Evolutionary conservation across 371 early-diverging fungal genomes (phyloP), one percentile per base, ranked within the genome.

Genomic region (Mucor indicus): DNA sequence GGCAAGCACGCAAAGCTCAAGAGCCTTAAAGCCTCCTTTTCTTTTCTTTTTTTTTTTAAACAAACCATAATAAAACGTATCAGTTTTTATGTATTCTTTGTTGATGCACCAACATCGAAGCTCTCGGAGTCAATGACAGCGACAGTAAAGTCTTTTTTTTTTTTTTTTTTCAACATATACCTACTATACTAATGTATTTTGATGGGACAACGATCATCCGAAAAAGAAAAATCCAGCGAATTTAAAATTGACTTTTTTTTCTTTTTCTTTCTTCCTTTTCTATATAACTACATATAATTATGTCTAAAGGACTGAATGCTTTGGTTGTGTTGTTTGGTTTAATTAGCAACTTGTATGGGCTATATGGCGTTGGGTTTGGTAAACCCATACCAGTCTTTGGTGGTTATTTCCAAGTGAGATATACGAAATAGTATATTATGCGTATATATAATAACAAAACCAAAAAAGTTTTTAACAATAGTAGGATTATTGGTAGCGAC

Each of bases 1-100:
- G 98, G 98, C 88, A 92, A 48, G 38, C 46, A 35, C 30, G 12
- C 8, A 29, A 29, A 12, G 30, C 6, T 8, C 30, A 29, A 12
- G 8, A 29, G 30, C 8, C 30, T 29, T 29, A 29, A 29, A 29
- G 12, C 8, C 30, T 29, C 12, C 30, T 29, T 29, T 29, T 29
- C 30, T 29, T 29, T 29, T 29, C 6, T 8, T 29, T 29, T 29
- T 29, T 8, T 8, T 29, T 29, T 8, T 8, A 29, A 12, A 6
- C 6, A 29, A 29, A 29, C n/a, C n/a, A n/a, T n/a, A n/a, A 29
- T 29, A 29, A 29, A 29, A 6, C 12, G 30, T 29, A 8, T 29
- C 12, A 29, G 8, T 29, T 6, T 12, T 29, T 29, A 12, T 29
- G 30, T 29, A 29, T n/a, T n/a, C n/a, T n/a, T n/a, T n/a, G n/a